Percentiles rank a stretch among this genome's conserved stretches.
These are phyloP conservation scores for Tricholoma sp. DNA, from an alignment of 768 basidiomycete species.

Conservation along the genomic window DNA sequence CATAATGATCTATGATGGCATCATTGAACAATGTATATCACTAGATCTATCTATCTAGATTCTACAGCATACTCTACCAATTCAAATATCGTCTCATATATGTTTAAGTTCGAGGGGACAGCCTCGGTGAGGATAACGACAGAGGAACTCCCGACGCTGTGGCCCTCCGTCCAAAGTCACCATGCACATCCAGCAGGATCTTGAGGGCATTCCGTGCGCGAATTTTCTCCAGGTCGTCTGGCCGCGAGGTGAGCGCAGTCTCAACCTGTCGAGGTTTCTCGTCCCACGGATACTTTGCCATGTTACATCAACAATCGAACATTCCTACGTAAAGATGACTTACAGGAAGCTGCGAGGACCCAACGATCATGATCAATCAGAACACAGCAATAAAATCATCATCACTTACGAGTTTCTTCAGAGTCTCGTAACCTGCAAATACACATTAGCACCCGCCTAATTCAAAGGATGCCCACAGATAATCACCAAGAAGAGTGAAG, in stretches of 20 bases:
- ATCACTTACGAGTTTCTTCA: conserved; percentile 39
- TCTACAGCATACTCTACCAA: neutral
- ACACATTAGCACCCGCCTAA: conserved; percentile 10
- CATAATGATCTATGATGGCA: no score
- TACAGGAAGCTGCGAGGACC: conserved; percentile 40
- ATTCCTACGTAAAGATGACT: conserved; percentile 21
- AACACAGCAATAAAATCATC: conserved; percentile 4
- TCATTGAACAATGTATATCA: no score
- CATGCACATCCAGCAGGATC: conserved; percentile 83
- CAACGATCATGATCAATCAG: conserved; percentile 5
- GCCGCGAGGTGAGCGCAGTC: conserved; percentile 63
- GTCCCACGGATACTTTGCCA: conserved; percentile 74
- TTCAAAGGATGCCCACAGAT: neutral
- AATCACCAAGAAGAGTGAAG: conserved; percentile 72
- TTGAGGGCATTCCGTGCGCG: conserved; percentile 94
- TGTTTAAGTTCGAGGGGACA: conserved; percentile 25
- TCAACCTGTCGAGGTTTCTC: conserved; percentile 61
- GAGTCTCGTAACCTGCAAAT: conserved; percentile 37
- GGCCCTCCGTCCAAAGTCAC: conserved; percentile 73
- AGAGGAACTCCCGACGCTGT: conserved; percentile 35
- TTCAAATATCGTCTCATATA: conserved; percentile 10
- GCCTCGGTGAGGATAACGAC: conserved; percentile 35
- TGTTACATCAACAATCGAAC: conserved; percentile 18
- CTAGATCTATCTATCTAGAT: no score
- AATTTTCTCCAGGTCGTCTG: conserved; percentile 81